Percentiles rank a stretch among this genome's conserved stretches.
Conservation (phyloP, 2,329 filamentous ascomycete genomes). For the Colletotrichum musicola region DNA sequence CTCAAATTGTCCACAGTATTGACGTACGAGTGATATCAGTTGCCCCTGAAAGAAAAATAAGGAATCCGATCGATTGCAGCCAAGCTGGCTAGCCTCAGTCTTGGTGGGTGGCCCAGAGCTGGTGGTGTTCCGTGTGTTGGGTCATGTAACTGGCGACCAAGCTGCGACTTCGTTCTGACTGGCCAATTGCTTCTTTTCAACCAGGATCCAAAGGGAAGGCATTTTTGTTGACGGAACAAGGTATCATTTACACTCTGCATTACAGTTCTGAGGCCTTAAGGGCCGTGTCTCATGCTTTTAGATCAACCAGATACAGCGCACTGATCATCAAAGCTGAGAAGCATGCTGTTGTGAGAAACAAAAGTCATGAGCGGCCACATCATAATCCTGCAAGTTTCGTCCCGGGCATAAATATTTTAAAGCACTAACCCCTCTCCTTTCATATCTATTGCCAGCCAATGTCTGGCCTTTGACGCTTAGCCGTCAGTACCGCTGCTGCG, state of each 20-base stretch:
- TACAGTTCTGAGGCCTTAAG: constrained; percentile 22
- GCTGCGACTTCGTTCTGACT: too few relatives aligned
- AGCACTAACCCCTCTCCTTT: constrained; percentile 13
- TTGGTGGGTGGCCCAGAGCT: constrained; percentile 8
- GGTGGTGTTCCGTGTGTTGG: constrained; percentile 20
- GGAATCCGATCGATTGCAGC: constrained; percentile 9
- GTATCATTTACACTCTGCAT: constrained; percentile 37
- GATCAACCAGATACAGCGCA: constrained; percentile 24
- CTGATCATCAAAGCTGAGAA: constrained; percentile 12
- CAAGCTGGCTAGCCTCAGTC: neutral
- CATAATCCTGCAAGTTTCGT: constrained; percentile 22
- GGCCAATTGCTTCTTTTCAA: neutral
- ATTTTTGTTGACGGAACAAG: constrained; percentile 21
- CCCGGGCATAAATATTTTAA: constrained; percentile 13
- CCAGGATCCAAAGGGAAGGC: neutral
- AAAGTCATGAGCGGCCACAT: constrained; percentile 24
- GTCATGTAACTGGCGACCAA: constrained; percentile 8
- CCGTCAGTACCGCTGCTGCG: constrained; percentile 93
- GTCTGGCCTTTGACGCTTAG: constrained; percentile 53
- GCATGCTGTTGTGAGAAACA: constrained; percentile 15
- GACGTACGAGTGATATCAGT: constrained; percentile 38
- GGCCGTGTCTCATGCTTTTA: constrained; percentile 28
- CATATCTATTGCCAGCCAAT: neutral
- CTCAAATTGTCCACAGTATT: constrained; percentile 18
- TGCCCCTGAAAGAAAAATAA: neutral